A percentile compares a stretch with the other conserved stretches of the same genome.
Conservation (phyloP, 2,329 filamentous ascomycete species). For the Emericellopsis atlantica region DNA sequence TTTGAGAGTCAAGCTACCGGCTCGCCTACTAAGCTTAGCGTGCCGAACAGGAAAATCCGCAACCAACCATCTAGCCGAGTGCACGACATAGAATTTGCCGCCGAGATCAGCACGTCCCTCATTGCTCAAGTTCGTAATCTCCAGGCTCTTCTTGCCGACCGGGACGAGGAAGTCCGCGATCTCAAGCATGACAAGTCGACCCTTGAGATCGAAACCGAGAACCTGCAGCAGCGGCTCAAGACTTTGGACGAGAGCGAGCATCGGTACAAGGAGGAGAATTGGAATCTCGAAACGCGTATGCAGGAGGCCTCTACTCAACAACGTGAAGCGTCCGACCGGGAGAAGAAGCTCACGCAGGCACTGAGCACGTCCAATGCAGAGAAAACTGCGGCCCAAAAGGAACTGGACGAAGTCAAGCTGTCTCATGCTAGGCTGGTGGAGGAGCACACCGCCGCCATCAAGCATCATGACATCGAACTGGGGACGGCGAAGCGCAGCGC, state of each 20-base stretch:
- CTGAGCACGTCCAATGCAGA: slow-evolving; percentile 60
- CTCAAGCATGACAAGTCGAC: slow-evolving; percentile 62
- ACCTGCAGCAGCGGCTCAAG: slow-evolving; percentile 67
- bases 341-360: slow-evolving; percentile 66
- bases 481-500: slow-evolving; percentile 73
- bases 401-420: slow-evolving; percentile 82
- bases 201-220: slow-evolving; percentile 72
- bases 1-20: slow-evolving; percentile 75
- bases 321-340: slow-evolving; percentile 67
- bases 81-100: slow-evolving; percentile 96
- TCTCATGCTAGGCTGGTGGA: slow-evolving; percentile 67
- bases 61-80: slow-evolving; percentile 83
- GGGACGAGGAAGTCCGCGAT: slow-evolving; percentile 73
- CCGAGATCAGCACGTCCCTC: slow-evolving; percentile 90
- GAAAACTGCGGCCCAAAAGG: slow-evolving; percentile 67
- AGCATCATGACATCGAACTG: slow-evolving; percentile 81
- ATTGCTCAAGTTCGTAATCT: slow-evolving; percentile 89
- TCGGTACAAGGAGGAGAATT: slow-evolving; percentile 96
- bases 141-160: slow-evolving; percentile 72
- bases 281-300: slow-evolving; percentile 86
- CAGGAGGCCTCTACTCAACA: slow-evolving; percentile 67
- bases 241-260: slow-evolving; percentile 87
- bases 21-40: slow-evolving; percentile 80
- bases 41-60: slow-evolving; percentile 76
- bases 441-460: slow-evolving; percentile 63